phyloP scores from a whole-genome alignment of 257 asterid species.

The Jacaranda copaia region DNA sequence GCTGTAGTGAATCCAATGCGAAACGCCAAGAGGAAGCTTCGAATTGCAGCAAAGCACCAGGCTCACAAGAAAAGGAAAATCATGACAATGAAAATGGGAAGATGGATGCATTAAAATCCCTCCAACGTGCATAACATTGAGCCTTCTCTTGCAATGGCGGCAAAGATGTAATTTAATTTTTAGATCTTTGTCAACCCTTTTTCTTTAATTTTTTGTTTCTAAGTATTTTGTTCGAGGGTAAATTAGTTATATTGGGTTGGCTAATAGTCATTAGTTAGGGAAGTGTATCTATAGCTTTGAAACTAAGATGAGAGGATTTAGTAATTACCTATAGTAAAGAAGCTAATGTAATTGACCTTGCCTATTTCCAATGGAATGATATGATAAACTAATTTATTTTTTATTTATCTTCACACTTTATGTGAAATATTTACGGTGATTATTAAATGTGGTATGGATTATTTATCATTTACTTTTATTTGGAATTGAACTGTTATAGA shows the following conservation, averaged over 20 bases:
- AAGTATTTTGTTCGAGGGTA: not conserved
- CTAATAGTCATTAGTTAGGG: not conserved
- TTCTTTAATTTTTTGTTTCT: too few relatives aligned
- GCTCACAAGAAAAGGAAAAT: conserved; percentile 87
- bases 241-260: not conserved
- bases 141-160: not conserved
- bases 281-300: not conserved
- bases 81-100: conserved; percentile 75
- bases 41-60: conserved; percentile 74
- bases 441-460: too few relatives aligned
- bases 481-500: too few relatives aligned
- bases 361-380: too few relatives aligned
- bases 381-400: too few relatives aligned
- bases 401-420: too few relatives aligned
- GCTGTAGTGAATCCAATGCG: conserved; percentile 86
- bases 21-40: conserved; percentile 91
- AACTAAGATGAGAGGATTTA: not conserved
- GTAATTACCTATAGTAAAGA: not conserved
- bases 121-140: too few relatives aligned
- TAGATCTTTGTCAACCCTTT: not conserved
- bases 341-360: too few relatives aligned
- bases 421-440: too few relatives aligned
- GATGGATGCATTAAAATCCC: conserved; percentile 57
- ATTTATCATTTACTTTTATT: too few relatives aligned
- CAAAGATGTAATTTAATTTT: too few relatives aligned